Evolutionary conservation across 1,139 yeast species (phyloP), one percentile per base, ranked within the genome.

Genomic region (Candida neerlandica): DNA sequence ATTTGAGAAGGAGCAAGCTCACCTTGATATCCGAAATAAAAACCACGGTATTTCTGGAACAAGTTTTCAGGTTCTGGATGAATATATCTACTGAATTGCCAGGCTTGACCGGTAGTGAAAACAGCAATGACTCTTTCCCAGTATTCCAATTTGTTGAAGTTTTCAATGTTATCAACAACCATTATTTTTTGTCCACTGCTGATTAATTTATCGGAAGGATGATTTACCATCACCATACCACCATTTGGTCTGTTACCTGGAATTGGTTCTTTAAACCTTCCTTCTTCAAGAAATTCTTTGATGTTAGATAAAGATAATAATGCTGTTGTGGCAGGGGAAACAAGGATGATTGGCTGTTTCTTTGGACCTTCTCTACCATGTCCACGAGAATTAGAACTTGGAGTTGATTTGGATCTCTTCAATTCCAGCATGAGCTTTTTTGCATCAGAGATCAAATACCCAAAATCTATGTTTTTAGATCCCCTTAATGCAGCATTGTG

Each of bases 81-180:
- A 62, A 86, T 88, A 68, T 94, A 94, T 60, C 85, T 84, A 60
- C 89, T 82, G 69, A 94, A 89, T 70, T 94, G 99, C 99, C 99
- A 94, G 47, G 86, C 79, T 70, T 94, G 99, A 15, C 99, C 99
- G 1, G 98, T 94, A 14, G 97, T 94, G 71, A 94, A 88, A 27
- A 94, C 89, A 0, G 96, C 98, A 45, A 94, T 89, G 1, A 95
- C 97, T 51, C 99, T 79, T 60, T 86, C 90, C 99, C 99, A 94
- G 68, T 95, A 91, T 63, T 94, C 99, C 3, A 96, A 96, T 63
- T 91, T 92, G 23, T 88, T 85, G 73, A 94, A 92, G 67, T 85
- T 81, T 49, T 91, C 96, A 5, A 91, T 91, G 52, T 88, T 88
- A 64, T 89, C 96, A 23, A 91, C 97, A 46, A 94, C 89, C 60